phyloP scores from a whole-genome alignment of 2,329 filamentous ascomycete genomes.

The Cercospora sp. region DNA sequence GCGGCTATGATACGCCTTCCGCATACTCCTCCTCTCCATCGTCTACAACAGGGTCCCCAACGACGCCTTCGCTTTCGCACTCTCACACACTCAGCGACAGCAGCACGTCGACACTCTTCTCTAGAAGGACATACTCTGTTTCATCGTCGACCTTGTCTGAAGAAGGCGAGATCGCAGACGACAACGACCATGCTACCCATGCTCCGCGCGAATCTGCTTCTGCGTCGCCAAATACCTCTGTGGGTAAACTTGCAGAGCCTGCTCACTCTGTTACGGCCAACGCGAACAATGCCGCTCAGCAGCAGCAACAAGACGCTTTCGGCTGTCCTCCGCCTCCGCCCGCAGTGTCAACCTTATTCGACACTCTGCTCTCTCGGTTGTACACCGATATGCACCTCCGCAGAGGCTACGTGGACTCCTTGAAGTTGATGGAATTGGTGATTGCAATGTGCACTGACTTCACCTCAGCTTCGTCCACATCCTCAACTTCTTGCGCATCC shows the following conservation, averaged over 20 bases:
- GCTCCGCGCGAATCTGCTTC: not conserved
- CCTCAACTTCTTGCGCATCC: not conserved
- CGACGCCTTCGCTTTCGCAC: not conserved
- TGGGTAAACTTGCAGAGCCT: not conserved
- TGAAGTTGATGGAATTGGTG: constrained; percentile 3
- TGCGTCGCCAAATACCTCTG: not conserved
- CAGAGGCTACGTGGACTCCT: constrained; percentile 5
- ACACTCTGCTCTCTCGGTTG: constrained; percentile 4
- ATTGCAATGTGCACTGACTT: constrained; percentile 12
- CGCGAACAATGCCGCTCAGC: not conserved
- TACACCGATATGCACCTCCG: constrained; percentile 4
- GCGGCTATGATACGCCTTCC: not conserved
- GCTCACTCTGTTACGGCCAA: not conserved
- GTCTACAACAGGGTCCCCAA: not conserved
- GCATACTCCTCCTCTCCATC: not conserved
- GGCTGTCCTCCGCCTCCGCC: not conserved
- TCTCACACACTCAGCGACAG: not conserved
- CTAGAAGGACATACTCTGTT: not conserved
- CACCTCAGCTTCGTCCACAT: not conserved
- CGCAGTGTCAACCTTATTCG: not conserved
- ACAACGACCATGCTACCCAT: not conserved
- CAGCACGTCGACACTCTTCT: not conserved
- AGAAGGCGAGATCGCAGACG: not conserved
- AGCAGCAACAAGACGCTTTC: not conserved
- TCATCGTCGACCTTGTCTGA: not conserved